These are phyloP conservation scores for Wickerhamomyces sp. DNA, from an alignment of 1,139 yeast genomes.

Conservation along the genomic window DNA sequence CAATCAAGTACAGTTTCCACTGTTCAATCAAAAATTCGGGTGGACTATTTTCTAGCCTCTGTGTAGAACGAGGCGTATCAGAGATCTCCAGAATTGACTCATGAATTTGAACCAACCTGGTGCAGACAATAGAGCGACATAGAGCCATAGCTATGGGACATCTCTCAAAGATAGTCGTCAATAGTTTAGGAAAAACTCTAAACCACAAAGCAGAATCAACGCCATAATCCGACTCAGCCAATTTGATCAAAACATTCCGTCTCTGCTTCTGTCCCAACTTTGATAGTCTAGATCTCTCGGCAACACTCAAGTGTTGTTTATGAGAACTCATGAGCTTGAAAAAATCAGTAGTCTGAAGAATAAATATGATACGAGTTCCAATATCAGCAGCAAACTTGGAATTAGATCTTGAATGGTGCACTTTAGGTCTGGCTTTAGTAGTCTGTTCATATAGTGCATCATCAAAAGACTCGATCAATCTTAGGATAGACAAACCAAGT, in stretches of 20 bases:
- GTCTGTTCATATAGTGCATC: slow-evolving; percentile 61
- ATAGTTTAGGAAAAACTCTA: slow-evolving; percentile 72
- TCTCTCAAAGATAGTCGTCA: slow-evolving; percentile 66
- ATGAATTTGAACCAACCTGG: slow-evolving; percentile 83
- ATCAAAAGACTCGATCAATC: slow-evolving; percentile 80
- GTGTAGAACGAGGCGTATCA: slow-evolving; percentile 34
- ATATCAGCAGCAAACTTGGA: slow-evolving; percentile 76
- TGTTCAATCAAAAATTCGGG: slow-evolving; percentile 79
- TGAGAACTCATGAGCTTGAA: slow-evolving; percentile 57
- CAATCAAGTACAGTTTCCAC: slow-evolving; percentile 84
- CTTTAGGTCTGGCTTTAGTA: slow-evolving; percentile 20
- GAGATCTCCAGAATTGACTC: slow-evolving; percentile 67
- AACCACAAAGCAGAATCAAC: slow-evolving; percentile 96
- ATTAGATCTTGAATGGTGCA: slow-evolving; percentile 51
- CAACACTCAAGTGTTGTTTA: slow-evolving; percentile 59
- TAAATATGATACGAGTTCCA: slow-evolving; percentile 74
- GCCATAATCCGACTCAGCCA: slow-evolving; percentile 91
- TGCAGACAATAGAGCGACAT: slow-evolving; percentile 89
- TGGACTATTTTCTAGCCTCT: slow-evolving; percentile 34
- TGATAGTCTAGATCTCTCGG: slow-evolving; percentile 70
- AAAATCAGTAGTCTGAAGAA: slow-evolving; percentile 67
- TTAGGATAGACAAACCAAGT: slow-evolving; percentile 67
- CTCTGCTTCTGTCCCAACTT: slow-evolving; percentile 54
- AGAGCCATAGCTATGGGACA: slow-evolving; percentile 95
- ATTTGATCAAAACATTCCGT: slow-evolving; percentile 58